Conservation (phyloP, 129 eudicot genomes). For the Tagetes erecta region DNA sequence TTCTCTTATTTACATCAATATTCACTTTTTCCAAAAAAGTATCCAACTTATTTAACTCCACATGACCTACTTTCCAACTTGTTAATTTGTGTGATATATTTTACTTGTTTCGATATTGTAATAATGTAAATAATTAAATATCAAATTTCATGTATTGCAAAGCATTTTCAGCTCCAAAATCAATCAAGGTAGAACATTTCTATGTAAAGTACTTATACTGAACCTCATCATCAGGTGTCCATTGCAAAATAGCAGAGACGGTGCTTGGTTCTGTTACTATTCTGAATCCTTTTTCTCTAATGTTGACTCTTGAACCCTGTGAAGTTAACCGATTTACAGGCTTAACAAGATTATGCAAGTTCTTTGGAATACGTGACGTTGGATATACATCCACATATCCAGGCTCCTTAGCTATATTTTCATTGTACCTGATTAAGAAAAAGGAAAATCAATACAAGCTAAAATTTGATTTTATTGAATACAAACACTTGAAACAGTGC, state of each 20-base stretch:
- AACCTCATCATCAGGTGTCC: constrained; percentile 83
- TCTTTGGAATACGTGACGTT: constrained; percentile 70
- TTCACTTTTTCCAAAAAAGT: neutral
- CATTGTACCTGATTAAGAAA: constrained; percentile 56
- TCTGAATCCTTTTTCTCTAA: constrained; percentile 76
- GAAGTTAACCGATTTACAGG: constrained; percentile 54
- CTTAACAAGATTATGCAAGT: constrained; percentile 65
- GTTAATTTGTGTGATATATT: constrained; percentile 11
- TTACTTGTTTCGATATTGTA: neutral
- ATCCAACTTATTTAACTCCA: constrained; percentile 11
- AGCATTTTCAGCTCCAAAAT: constrained; percentile 2
- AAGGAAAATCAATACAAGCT: constrained; percentile 2
- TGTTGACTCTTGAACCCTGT: constrained; percentile 25
- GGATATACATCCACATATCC: constrained; percentile 95
- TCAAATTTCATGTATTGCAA: constrained; percentile 5
- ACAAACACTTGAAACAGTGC: neutral
- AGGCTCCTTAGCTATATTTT: constrained; percentile 81
- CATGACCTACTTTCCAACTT: neutral
- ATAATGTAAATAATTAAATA: neutral
- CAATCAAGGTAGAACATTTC: constrained; percentile 9
- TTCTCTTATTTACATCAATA: neutral
- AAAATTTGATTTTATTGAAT: neutral
- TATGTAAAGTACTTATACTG: constrained; percentile 18
- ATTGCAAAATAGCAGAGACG: constrained; percentile 65
- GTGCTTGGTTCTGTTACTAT: constrained; percentile 61